A percentile compares a stretch with the other conserved stretches of the same genome.
These are phyloP conservation scores for Didymellaceae sp. DNA, from an alignment of 2,329 filamentous ascomycete species.

Conservation along the genomic window DNA sequence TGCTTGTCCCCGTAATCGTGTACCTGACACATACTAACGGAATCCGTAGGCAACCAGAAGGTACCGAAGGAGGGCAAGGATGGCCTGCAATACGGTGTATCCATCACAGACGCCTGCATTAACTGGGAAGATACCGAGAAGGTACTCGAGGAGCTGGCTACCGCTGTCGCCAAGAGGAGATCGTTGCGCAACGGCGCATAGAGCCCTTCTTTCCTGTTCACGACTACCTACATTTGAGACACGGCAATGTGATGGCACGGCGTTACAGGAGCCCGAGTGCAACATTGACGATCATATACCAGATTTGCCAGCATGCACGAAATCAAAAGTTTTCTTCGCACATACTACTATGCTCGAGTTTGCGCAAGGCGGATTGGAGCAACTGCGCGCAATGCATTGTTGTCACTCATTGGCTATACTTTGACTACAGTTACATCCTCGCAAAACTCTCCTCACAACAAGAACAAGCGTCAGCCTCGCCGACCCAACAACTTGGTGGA, in stretches of 20 bases:
- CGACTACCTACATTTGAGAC: slow-evolving; percentile 9
- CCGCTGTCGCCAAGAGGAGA: slow-evolving; percentile 78
- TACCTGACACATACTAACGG: slow-evolving; percentile 16
- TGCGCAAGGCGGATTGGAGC: background rate
- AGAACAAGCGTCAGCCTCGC: background rate
- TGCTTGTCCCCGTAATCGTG: slow-evolving; percentile 31
- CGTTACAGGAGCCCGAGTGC: slow-evolving; percentile 28
- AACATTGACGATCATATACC: slow-evolving; percentile 14
- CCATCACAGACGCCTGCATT: slow-evolving; percentile 97
- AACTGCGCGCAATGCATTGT: background rate
- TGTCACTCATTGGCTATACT: too few species aligned
- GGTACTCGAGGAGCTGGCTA: slow-evolving; percentile 78
- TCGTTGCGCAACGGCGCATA: slow-evolving; percentile 51
- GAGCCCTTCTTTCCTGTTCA: slow-evolving; percentile 17
- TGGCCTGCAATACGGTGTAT: slow-evolving; percentile 89
- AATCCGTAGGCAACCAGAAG: slow-evolving; percentile 76
- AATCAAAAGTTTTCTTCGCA: slow-evolving; percentile 12
- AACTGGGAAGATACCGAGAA: slow-evolving; percentile 87
- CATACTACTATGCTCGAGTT: background rate
- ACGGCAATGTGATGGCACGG: slow-evolving; percentile 27
- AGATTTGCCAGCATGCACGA: slow-evolving; percentile 8
- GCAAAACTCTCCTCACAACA: background rate
- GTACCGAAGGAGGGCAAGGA: slow-evolving; percentile 84
- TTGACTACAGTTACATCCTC: background rate
- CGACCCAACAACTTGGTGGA: background rate